A percentile compares a stretch with the other conserved stretches of the same genome.
Conservation (phyloP, 2,329 filamentous ascomycete species). For the Proliferodiscus dingleyae region DNA sequence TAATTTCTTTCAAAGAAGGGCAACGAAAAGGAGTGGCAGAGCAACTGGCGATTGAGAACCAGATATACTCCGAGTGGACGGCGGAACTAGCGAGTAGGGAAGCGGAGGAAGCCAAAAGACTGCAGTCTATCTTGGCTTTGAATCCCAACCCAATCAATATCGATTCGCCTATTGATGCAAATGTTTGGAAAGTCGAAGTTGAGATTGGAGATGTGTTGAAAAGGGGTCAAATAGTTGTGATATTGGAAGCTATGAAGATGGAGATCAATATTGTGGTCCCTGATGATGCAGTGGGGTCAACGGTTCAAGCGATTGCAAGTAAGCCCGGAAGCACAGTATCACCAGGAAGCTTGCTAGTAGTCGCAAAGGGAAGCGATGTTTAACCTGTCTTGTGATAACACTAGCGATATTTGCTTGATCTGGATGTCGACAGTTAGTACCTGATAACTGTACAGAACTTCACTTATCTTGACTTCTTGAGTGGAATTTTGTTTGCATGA, state of each 20-base stretch:
- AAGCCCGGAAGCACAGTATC: neutral
- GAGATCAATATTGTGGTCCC: neutral
- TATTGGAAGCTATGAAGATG: neutral
- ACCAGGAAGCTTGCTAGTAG: neutral
- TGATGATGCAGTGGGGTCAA: neutral
- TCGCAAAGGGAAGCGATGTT: too few relatives aligned
- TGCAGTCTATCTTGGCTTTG: too few relatives aligned
- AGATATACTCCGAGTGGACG: slow-evolving; percentile 31
- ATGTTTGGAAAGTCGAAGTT: slow-evolving; percentile 19
- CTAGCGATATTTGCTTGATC: too few relatives aligned
- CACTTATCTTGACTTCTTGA: too few relatives aligned
- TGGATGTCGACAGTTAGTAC: too few relatives aligned
- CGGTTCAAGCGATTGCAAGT: neutral
- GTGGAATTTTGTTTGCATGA: too few relatives aligned
- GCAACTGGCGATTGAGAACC: slow-evolving; percentile 25
- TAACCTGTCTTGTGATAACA: too few relatives aligned
- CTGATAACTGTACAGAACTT: too few relatives aligned
- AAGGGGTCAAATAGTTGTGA: slow-evolving; percentile 19
- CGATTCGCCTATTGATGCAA: neutral
- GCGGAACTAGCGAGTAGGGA: slow-evolving; percentile 19
- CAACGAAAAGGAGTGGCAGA: slow-evolving; percentile 18
- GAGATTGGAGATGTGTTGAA: slow-evolving; percentile 31
- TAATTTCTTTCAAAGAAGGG: slow-evolving; percentile 9
- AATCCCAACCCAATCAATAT: too few relatives aligned
- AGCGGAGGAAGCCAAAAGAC: slow-evolving; percentile 12